Conservation (phyloP, 2,329 filamentous ascomycete genomes). For the Colletotrichum gigasporum region DNA sequence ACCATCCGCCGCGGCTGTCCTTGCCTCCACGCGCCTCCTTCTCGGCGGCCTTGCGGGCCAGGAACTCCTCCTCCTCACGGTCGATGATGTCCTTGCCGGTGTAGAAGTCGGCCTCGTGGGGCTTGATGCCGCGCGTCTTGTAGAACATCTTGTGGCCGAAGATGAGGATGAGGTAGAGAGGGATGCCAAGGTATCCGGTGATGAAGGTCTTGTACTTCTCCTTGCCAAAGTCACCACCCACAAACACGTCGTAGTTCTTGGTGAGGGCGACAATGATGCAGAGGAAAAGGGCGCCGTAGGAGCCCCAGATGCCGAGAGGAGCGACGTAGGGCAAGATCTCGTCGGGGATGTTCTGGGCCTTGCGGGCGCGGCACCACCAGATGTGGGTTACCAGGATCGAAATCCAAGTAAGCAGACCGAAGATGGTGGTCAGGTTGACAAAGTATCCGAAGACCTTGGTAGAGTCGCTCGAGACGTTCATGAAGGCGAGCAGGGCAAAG, state of each 20-base stretch:
- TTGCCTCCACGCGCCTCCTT: slow-evolving; percentile 36
- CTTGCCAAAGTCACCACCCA: slow-evolving; percentile 56
- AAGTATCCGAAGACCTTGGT: slow-evolving; percentile 62
- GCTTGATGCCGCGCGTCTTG: slow-evolving; percentile 62
- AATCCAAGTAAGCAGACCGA: slow-evolving; percentile 74
- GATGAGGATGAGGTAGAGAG: slow-evolving; percentile 75
- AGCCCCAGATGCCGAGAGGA: slow-evolving; percentile 77
- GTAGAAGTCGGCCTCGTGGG: slow-evolving; percentile 74
- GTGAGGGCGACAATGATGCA: slow-evolving; percentile 80
- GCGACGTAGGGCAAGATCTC: slow-evolving; percentile 70
- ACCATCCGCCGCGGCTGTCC: slow-evolving; percentile 36
- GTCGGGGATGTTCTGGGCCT: slow-evolving; percentile 67
- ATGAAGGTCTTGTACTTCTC: slow-evolving; percentile 75
- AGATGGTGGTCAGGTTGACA: slow-evolving; percentile 74
- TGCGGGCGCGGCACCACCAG: slow-evolving; percentile 70
- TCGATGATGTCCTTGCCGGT: slow-evolving; percentile 79
- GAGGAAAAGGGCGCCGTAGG: slow-evolving; percentile 73
- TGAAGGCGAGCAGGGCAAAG: slow-evolving; percentile 74
- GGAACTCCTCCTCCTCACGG: slow-evolving; percentile 75
- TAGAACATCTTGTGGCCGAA: slow-evolving; percentile 72
- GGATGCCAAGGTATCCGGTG: slow-evolving; percentile 81
- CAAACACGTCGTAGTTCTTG: slow-evolving; percentile 84
- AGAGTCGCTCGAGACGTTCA: slow-evolving; percentile 64
- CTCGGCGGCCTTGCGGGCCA: slow-evolving; percentile 60
- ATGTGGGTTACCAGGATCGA: slow-evolving; percentile 75